These are phyloP conservation scores for Coccomyxa subellipsoidea DNA, from an alignment of 163 green algal species.

Conservation along the genomic window DNA sequence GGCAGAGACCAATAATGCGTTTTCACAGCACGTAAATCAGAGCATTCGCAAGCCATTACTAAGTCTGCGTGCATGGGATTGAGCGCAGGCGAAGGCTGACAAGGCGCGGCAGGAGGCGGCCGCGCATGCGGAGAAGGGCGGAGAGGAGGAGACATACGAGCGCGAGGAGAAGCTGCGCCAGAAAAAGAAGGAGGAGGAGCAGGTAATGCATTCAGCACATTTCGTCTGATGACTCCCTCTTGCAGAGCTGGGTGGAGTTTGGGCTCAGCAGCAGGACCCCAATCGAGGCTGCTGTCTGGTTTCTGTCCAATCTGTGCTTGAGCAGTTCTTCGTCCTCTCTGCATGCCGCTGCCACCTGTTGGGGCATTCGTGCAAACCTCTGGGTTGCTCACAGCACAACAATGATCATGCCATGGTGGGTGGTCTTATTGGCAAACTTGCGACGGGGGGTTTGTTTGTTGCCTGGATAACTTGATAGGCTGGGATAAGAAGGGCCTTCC, in stretches of 20 bases:
- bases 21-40: background rate
- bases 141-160: constrained; percentile 16
- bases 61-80: background rate
- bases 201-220: background rate
- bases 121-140: background rate
- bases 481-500: too few species aligned
- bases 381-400: too few species aligned
- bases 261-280: background rate
- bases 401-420: too few species aligned
- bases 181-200: constrained; percentile 17
- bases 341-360: too few species aligned
- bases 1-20: too few species aligned
- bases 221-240: background rate
- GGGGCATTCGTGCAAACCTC: too few species aligned
- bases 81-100: constrained; percentile 35
- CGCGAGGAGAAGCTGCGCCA: constrained; percentile 10
- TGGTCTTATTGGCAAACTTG: too few species aligned
- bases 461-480: too few species aligned
- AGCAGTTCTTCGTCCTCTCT: too few species aligned
- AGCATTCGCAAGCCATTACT: background rate
- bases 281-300: background rate
- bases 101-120: constrained; percentile 29
- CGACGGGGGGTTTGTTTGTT: too few species aligned
- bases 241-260: background rate
- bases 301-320: too few species aligned